Evolutionary conservation across 331 rosid species (phyloP).

Genomic region (Acacia pycnantha): DNA sequence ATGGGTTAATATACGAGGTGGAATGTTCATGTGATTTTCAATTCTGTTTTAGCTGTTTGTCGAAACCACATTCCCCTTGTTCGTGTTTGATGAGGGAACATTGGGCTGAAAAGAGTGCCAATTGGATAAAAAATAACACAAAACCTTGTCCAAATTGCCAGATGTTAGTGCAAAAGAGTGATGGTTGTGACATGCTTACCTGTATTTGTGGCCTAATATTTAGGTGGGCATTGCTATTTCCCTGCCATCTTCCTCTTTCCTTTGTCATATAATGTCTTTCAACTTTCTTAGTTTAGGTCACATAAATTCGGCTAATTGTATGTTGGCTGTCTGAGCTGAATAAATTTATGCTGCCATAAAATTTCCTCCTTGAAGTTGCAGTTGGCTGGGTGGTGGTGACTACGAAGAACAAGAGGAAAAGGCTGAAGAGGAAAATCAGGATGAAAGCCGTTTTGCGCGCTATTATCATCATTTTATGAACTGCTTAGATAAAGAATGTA

Average conservation of each 20-base stretch:
- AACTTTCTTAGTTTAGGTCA: not conserved
- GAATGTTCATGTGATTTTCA: slow-evolving; percentile 94
- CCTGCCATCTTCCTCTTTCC: not conserved
- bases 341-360: not conserved
- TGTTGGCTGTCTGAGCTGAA: not conserved
- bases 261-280: not conserved
- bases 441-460: slow-evolving; percentile 70
- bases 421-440: slow-evolving; percentile 77
- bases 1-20: slow-evolving; percentile 64
- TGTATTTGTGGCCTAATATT: slow-evolving; percentile 96
- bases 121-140: slow-evolving; percentile 93
- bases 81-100: slow-evolving; percentile 97
- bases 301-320: not conserved
- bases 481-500: slow-evolving; percentile 80
- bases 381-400: slow-evolving; percentile 98
- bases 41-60: slow-evolving; percentile 86
- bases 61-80: slow-evolving; percentile 91
- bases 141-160: slow-evolving; percentile 94
- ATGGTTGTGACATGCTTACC: slow-evolving; percentile 93
- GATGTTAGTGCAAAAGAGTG: slow-evolving; percentile 87
- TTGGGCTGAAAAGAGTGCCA: slow-evolving; percentile 94
- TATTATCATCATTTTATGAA: slow-evolving; percentile 87
- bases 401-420: slow-evolving; percentile 59
- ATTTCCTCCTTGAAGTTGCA: not conserved
- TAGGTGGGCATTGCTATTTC: slow-evolving; percentile 53